A percentile compares a stretch with the other conserved stretches of the same genome.
Evolutionary conservation across 2,329 filamentous ascomycete species (phyloP).

Genomic region (Orbilia quercus): DNA sequence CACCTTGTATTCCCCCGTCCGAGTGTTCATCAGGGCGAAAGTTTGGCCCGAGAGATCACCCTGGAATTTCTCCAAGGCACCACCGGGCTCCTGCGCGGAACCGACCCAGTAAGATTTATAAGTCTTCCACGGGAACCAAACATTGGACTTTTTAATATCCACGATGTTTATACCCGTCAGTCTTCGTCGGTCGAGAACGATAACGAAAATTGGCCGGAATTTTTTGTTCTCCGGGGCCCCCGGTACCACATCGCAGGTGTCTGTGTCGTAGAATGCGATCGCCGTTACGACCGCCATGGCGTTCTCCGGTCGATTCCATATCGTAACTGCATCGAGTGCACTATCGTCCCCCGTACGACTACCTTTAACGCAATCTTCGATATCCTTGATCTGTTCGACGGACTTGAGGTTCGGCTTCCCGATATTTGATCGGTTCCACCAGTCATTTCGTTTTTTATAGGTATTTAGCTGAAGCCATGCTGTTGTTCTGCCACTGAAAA

Average conservation of each 20-base stretch:
- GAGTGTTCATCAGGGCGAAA: neutral
- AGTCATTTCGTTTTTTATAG: slow-evolving; percentile 9
- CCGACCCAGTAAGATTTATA: slow-evolving; percentile 21
- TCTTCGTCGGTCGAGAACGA: slow-evolving; percentile 9
- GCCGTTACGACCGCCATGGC: neutral
- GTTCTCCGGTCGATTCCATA: slow-evolving; percentile 37
- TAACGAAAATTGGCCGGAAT: slow-evolving; percentile 6
- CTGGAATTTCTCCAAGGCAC: slow-evolving; percentile 4
- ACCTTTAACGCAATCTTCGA: neutral
- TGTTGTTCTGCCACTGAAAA: neutral
- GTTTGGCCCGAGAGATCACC: slow-evolving; percentile 15
- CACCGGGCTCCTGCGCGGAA: neutral
- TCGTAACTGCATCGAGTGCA: slow-evolving; percentile 5
- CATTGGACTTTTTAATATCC: neutral
- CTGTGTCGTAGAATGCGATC: slow-evolving; percentile 24
- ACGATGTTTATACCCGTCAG: slow-evolving; percentile 1
- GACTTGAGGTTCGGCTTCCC: neutral
- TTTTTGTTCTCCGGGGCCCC: neutral
- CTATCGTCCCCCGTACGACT: neutral
- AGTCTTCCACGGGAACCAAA: slow-evolving; percentile 15
- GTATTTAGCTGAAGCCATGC: slow-evolving; percentile 34
- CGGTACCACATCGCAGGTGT: neutral
- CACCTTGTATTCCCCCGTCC: neutral
- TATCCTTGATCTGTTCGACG: neutral
- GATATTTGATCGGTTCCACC: slow-evolving; percentile 16